Evolutionary conservation across 106 monocot genomes (phyloP), one percentile per base, ranked within the genome.

Genomic region (Acorus calamus): DNA sequence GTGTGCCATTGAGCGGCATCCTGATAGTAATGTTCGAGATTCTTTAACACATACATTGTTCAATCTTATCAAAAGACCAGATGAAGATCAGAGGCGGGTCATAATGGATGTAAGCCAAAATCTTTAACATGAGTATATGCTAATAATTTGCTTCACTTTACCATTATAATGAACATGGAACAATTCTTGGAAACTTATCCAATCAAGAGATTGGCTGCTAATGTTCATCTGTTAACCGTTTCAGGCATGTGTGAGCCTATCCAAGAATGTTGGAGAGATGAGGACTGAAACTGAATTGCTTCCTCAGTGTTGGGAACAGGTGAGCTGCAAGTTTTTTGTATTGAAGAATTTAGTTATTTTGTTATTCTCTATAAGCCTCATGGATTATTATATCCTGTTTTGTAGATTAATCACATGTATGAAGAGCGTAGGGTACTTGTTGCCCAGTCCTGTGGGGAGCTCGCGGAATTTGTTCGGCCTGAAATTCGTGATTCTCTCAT

Each of bases 271-370:
- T 44, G 91, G 96, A 14, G 91, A 96, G 69, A 88, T 91, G 96
- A 96, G 96, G 80, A 96, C 96, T 5, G 96, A 96, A 83, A 91
- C 96, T 11, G 96, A 96, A 72, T 76, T 96, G 62, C 96, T 96
- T 80, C 91, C 96, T n/a, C 96, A 96, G 55, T 96, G 96, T 65
- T 96, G 96, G 96, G 96, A 96, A 83, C 96, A 96, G 90, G 96
- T 96, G 46, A 57, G 42, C 7, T 66, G 2, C 42, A 57, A 49
- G 28, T 53, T 45, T 53, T 61, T 48, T 62, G n/a, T 60, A 62
- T 5, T 63, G 42, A 46, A 64, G 53, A 69, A 50, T 47, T 65
- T 59, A 11, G 49, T 52, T 44, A 57, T 52, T 65, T 51, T 41
- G 28, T 65, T 62, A 28, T 28, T 28, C 28, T 28, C 28, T 28